Base-by-base conservation (phyloP, 2,329 filamentous ascomycete species). In the Sarocladium brachiariae region DNA sequence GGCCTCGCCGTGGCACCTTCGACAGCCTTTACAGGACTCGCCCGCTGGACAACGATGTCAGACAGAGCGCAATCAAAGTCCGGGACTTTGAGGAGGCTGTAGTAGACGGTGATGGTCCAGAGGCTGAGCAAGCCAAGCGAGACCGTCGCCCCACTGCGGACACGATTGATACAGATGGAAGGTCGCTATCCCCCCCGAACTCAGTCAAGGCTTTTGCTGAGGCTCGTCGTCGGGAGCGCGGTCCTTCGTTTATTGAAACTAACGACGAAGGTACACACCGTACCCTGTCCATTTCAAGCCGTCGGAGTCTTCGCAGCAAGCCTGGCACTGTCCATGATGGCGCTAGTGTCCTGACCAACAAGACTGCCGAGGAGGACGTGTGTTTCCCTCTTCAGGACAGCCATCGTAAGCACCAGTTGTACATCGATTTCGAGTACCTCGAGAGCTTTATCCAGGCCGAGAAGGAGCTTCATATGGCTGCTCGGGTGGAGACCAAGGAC, bases 121-220 rank as follows among this genome's bases (percentile, higher is more conserved):
- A 31, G 7, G 6, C 45, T 23, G 25, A 33, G 21, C 27, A 48
- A 11, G 57, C 62, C 27, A 65, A 69, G 6, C 75, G 70, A 33
- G 71, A 69, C 52, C 78, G 80, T 14, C 76, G 79, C 51, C 73
- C 77, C 51, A 78, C 78, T 48, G 71, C 85, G 50, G 76, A 76
- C 27, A 80, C 79, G 1, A 66, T 74, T 41, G 45, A 48, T 23
- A 65, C 71, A 21, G 77, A 80, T 19, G 81, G 79, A 45, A 79
- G 89, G 51, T 89, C 88, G 1, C 73, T 81, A 2, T 97, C 93
- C 5, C 92, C 92, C 10, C 93, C 93, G 7, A 99, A 96, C 67
- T 99, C 93, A 0, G 90, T 99, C 49, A 95, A 97, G 66, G 93
- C 93, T 3, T 99, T 99, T 67, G 93, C 93, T 16, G 88, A 93